Base-by-base conservation (phyloP, 176 grass and related monocot genomes). In the Aegilops sharonensis region DNA sequence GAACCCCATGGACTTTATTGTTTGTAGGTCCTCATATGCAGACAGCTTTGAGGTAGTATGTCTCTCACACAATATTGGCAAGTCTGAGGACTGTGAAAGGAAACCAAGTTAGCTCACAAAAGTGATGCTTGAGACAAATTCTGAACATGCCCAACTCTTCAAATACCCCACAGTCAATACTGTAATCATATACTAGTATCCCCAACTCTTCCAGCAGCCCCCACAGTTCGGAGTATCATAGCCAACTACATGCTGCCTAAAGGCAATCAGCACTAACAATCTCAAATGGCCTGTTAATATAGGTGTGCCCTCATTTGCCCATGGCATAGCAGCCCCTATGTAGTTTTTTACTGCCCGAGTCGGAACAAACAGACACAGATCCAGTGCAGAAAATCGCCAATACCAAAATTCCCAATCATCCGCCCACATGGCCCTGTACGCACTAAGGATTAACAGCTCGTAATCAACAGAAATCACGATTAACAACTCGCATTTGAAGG, bases 1-100 rank as follows among this genome's bases (percentile, higher is more conserved):
- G 47, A 95, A 98, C 63, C 96, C 93, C 93, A 91, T 95, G 29
- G 91, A 94, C 59, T 92, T 98, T 66, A 95, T 94, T 32, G 88
- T 94, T 21, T 94, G 96, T 29, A 98, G 80, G 77, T 95, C 96
- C 83, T 95, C 93, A 39, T 89, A 95, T 48, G 79, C 74, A 54
- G 96, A 94, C 84, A 98, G 71, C 84, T 95, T 98, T 32, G 96
- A 98, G 68, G 93, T 94, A 40, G 96, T 98, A 79, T 95, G 91
- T 56, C 95, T 92, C 87, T 95, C 95, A 11, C 95, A 98, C 34
- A 98, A 56, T 84, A 95, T 98, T 79, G 93, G 90, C 54, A 98
- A 69, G 87, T 98, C 95, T 79, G 95, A 91, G 62, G 81, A 84
- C 95, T 98, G 70, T 60, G 14, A 75, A 54, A 64, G 12, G 0